phyloP scores from a whole-genome alignment of 768 basidiomycete species.

The Infundibulicybe gibba region DNA sequence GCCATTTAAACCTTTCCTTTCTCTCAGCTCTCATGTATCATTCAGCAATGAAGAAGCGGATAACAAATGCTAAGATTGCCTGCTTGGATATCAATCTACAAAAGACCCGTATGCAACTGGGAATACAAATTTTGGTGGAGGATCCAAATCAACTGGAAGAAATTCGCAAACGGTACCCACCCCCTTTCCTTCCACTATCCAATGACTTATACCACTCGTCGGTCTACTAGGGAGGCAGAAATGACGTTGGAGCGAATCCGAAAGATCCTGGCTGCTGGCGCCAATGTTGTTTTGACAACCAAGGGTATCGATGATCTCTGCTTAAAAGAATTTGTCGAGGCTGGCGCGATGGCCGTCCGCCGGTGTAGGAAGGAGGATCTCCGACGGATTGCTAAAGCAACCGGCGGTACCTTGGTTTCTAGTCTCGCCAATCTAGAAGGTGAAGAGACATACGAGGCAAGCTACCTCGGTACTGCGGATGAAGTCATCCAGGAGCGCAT shows the following conservation, averaged over 20 bases:
- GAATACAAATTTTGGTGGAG: conserved; percentile 95
- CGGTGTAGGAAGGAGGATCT: conserved; percentile 98
- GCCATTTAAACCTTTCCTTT: conserved; percentile 11
- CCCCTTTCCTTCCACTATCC: too few relatives aligned
- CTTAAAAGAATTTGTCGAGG: conserved; percentile 98
- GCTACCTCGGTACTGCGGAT: conserved; percentile 87
- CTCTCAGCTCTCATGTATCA: conserved; percentile 1
- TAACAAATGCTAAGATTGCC: conserved; percentile 93
- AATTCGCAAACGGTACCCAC: conserved; percentile 80
- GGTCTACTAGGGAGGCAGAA: conserved; percentile 73
- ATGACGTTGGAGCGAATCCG: conserved; percentile 94
- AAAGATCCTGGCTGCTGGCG: conserved; percentile 93
- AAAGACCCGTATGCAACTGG: conserved; percentile 96
- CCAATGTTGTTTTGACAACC: conserved; percentile 95
- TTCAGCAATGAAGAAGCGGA: conserved; percentile 95
- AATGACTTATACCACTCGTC: neutral
- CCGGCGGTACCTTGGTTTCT: conserved; percentile 89
- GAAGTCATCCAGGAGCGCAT: conserved; percentile 97
- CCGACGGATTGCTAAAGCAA: conserved; percentile 94
- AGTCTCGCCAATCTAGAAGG: conserved; percentile 96
- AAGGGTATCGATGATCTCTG: conserved; percentile 99
- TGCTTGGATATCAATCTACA: conserved; percentile 98
- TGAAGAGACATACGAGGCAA: conserved; percentile 94
- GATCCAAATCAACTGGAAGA: conserved; percentile 96
- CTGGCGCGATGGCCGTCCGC: conserved; percentile 97